These are phyloP conservation scores for Diplocarpon rosae DNA, from an alignment of 2,329 filamentous ascomycete genomes.

Conservation along the genomic window DNA sequence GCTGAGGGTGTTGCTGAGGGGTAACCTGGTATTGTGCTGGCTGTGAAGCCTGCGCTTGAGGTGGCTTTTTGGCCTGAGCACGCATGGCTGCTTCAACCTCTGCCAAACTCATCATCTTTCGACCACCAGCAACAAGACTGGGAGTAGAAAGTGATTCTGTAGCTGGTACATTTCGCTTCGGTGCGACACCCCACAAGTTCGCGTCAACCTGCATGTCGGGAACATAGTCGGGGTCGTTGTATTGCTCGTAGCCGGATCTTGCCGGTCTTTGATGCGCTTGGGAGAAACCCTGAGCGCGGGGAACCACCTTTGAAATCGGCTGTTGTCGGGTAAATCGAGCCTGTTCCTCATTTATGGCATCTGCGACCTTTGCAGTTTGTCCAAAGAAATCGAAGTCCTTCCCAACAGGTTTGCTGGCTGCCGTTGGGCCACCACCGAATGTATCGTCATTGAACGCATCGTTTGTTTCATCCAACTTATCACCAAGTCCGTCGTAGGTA, in stretches of 20 bases:
- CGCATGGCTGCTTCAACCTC: slow-evolving; percentile 94
- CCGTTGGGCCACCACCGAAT: slow-evolving; percentile 50
- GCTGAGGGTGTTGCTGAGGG: slow-evolving; percentile 11
- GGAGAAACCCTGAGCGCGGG: slow-evolving; percentile 30
- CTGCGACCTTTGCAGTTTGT: slow-evolving; percentile 75
- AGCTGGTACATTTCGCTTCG: slow-evolving; percentile 39
- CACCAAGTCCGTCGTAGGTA: slow-evolving; percentile 89
- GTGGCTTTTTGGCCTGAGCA: slow-evolving; percentile 47
- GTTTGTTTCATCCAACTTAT: slow-evolving; percentile 80
- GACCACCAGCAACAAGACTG: slow-evolving; percentile 31
- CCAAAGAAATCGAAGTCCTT: slow-evolving; percentile 98
- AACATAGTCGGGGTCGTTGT: slow-evolving; percentile 71
- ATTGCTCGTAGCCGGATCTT: slow-evolving; percentile 83
- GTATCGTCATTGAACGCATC: slow-evolving; percentile 97
- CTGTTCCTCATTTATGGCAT: slow-evolving; percentile 85
- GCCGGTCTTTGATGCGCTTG: slow-evolving; percentile 45
- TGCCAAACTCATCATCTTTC: slow-evolving; percentile 89
- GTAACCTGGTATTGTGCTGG: slow-evolving; percentile 10
- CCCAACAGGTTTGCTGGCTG: slow-evolving; percentile 47
- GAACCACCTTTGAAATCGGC: slow-evolving; percentile 40
- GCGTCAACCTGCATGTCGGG: slow-evolving; percentile 88
- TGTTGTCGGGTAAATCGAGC: slow-evolving; percentile 69
- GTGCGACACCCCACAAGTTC: slow-evolving; percentile 77
- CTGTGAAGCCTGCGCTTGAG: slow-evolving; percentile 17
- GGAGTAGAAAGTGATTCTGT: slow-evolving; percentile 24